Evolutionary conservation across 306 rosid species (phyloP).

Genomic region (Nissolia schottii): DNA sequence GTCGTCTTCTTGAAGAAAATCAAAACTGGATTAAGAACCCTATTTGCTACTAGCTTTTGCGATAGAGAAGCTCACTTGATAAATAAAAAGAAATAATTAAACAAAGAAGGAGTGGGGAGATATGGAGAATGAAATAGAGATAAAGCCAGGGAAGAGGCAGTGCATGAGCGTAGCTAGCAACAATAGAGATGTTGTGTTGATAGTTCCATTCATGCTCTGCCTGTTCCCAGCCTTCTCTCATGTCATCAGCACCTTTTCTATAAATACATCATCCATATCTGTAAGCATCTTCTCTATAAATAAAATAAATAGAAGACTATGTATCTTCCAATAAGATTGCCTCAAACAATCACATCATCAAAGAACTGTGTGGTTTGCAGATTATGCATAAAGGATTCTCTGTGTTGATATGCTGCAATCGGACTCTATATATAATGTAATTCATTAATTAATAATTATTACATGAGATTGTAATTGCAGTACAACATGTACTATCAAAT

Average conservation of each 20-base stretch:
- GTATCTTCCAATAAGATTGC: background rate
- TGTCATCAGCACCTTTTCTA: conserved; percentile 1
- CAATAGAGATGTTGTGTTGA: conserved; percentile 47
- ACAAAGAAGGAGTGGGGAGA: background rate
- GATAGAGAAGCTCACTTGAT: background rate
- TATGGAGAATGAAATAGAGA: background rate
- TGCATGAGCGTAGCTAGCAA: conserved; percentile 77
- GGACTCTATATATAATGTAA: conserved; percentile 17
- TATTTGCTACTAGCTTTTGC: background rate
- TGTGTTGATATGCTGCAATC: background rate
- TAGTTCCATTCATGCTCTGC: conserved; percentile 76
- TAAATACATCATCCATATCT: background rate
- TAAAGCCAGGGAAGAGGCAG: conserved; percentile 98
- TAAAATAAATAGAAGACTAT: no score
- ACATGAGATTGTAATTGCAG: background rate
- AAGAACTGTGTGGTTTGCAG: background rate
- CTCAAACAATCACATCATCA: background rate
- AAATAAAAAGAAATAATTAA: background rate
- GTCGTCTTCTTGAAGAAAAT: background rate
- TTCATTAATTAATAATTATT: background rate
- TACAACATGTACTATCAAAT: conserved; percentile 36
- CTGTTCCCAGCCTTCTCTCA: conserved; percentile 70
- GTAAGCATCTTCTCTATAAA: background rate
- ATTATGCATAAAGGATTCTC: background rate
- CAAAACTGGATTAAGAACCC: no score